Percentiles rank a stretch among this genome's conserved stretches.
Conservation (phyloP, 805 yeast genomes). For the Hanseniaspora jakobsenii region DNA sequence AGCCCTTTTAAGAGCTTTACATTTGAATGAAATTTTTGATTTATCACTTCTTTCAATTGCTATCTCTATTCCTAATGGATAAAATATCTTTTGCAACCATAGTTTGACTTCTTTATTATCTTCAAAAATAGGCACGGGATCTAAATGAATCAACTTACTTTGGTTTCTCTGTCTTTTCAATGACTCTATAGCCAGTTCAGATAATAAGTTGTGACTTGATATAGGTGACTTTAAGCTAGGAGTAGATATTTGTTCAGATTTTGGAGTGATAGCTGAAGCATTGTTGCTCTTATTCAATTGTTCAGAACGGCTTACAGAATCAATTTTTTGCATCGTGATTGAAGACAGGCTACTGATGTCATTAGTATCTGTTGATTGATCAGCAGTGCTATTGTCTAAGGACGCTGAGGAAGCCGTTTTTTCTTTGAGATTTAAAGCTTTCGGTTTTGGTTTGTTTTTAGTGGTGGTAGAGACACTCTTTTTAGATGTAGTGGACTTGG, state of each 20-base stretch:
- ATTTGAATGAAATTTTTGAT: constrained; percentile 49
- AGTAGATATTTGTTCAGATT: constrained; percentile 12
- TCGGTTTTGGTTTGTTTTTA: no score
- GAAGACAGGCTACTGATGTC: neutral
- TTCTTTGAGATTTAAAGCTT: no score
- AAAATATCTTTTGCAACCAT: constrained; percentile 42
- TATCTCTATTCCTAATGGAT: constrained; percentile 39
- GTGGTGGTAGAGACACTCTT: no score
- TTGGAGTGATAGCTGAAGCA: constrained; percentile 5
- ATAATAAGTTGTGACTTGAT: constrained; percentile 16
- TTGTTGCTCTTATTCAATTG: no score
- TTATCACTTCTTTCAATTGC: constrained; percentile 55
- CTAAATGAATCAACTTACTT: constrained; percentile 29
- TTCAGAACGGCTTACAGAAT: no score
- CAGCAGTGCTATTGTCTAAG: neutral
- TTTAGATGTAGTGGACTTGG: no score
- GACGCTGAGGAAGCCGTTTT: no score
- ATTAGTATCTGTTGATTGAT: neutral
- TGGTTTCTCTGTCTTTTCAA: constrained; percentile 22
- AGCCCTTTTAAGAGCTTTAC: constrained; percentile 33
- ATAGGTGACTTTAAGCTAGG: constrained; percentile 10
- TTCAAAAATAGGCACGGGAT: constrained; percentile 31
- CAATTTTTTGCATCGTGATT: no score
- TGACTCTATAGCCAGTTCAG: constrained; percentile 20
- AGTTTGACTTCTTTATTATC: constrained; percentile 46